Evolutionary conservation across 1,284 basidiomycete genomes (phyloP), one percentile per base, ranked within the genome.

Genomic region (Trichosporon ovoides): DNA sequence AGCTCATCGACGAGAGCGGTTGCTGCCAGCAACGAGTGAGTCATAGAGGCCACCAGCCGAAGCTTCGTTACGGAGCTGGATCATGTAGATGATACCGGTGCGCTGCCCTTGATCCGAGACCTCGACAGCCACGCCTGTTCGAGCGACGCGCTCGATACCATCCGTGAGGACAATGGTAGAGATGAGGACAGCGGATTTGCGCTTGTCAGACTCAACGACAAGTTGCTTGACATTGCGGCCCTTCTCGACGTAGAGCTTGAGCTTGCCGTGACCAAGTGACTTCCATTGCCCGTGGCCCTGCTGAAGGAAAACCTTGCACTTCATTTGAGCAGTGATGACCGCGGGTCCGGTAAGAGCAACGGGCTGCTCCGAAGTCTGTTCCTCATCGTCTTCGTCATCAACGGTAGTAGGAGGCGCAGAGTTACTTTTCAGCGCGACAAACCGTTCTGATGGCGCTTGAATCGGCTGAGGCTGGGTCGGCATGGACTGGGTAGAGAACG

Each of bases 81-180:
- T 85, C 95, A 99, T 97, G 74, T 99, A 98, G 57, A 98, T 82
- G 71, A 98, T 87, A 12, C 96, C 96, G n/a, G 94, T 96, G 58
- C 93, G 84, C 56, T 84, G 77, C 7, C 95, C 95, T 53, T 85
- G 81, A 76, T 96, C 91, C 70, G 91, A 95, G 58, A 98, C 79
- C 78, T 98, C 95, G 59, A 99, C 87, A 35, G 96, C 96, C 31
- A 99, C 87, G 20, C 96, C 96, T 6, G 94, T 97, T 79, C 94
- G 96, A 20, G 92, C 96, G 19, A 99, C 94, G 38, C 96, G 83
- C 78, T 98, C 96, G 20, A 98, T 94, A 6, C 94, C 96, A 74
- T 98, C 94, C 3, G 87, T 88, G 55, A 98, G 80, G 35, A 99
- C 88, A 64, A 98, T 96, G 1, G 95, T 98, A 48, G 91, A 96